Evolutionary conservation across 2,329 filamentous ascomycete species (phyloP), one percentile per base, ranked within the genome.

Genomic region (Aspergillus fumigatus): DNA sequence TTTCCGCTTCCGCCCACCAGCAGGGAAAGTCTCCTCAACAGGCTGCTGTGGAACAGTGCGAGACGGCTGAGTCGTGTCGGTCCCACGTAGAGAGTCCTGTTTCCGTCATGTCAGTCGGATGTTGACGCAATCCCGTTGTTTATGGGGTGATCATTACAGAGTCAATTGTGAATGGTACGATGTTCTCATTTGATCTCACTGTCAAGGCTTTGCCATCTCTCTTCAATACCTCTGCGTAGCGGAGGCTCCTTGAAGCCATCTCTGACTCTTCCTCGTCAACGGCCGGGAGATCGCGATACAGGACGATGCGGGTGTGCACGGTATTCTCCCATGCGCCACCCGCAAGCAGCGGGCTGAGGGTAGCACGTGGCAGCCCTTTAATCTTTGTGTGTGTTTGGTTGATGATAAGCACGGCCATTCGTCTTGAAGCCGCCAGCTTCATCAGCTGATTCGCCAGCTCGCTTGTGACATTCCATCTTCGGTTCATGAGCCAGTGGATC

Each of bases 361-460:
- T 83, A 14, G 92, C 88, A 17, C 69, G 62, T 80, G 83, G 62
- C 77, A 80, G 61, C 82, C 86, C 79, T 59, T 88, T 86, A 75
- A 95, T 87, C 62, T 87, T 88, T n/a, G 90, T 95, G 45, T 87
- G 88, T 57, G 88, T 90, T 69, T 95, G 92, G 40, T 87, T 91
- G 50, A 92, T 80, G 21, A 94, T 71, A 2, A 96, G 78, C 45
- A 96, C 79, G 25, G 90, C 88, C 52, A 92, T 80, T 65, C 89
- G 83, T 61, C 84, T 83, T 29, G 87, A 83, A 10, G 88, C 85
- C 4, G 92, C 90, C 10, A 96, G 80, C 65, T 88, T 92, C 59
- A 88, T 84, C 3, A 87, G 73, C 40, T 77, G 76, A 3, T 77
- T 77, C 5, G 81, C 77, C 10, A 97, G 75, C 3, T 87, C 84